Evolutionary conservation across 2,329 filamentous ascomycete species (phyloP).

Genomic region (Xylaria hypoxylon): DNA sequence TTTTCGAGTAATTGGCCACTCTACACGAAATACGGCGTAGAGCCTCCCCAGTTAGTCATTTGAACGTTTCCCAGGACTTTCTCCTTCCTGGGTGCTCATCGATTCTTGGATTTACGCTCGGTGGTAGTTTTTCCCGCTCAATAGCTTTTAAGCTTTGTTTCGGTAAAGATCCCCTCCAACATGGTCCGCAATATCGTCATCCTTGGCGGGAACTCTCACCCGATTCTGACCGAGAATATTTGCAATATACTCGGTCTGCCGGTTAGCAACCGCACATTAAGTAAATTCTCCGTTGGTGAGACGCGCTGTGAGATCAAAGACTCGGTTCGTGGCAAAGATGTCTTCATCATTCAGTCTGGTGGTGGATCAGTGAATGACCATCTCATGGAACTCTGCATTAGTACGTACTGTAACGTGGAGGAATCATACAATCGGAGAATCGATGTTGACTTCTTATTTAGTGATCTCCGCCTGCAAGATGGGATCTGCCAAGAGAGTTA

Average conservation of each 20-base stretch:
- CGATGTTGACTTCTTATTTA: slow-evolving; percentile 41
- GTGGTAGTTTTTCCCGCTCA: slow-evolving; percentile 6
- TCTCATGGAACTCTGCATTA: slow-evolving; percentile 96
- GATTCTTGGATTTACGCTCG: slow-evolving; percentile 4
- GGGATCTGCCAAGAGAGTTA: slow-evolving; percentile 91
- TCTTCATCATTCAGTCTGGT: slow-evolving; percentile 97
- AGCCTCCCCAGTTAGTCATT: background rate
- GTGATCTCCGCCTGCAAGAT: slow-evolving; percentile 97
- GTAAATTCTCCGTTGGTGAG: slow-evolving; percentile 95
- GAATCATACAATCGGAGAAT: slow-evolving; percentile 2
- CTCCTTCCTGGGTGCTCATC: background rate
- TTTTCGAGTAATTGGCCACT: slow-evolving; percentile 27
- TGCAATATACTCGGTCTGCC: slow-evolving; percentile 90
- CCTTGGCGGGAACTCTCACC: slow-evolving; percentile 93
- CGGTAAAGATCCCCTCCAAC: slow-evolving; percentile 39
- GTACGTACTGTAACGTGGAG: slow-evolving; percentile 37
- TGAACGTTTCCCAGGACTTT: slow-evolving; percentile 6
- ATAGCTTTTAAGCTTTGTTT: slow-evolving; percentile 13
- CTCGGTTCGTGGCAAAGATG: slow-evolving; percentile 97
- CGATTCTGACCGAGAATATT: slow-evolving; percentile 84
- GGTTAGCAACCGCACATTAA: slow-evolving; percentile 83
- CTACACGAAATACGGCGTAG: slow-evolving; percentile 1
- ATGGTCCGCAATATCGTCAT: slow-evolving; percentile 98
- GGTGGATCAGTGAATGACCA: slow-evolving; percentile 95
- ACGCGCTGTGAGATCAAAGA: slow-evolving; percentile 96